A percentile compares a stretch with the other conserved stretches of the same genome.
Conservation (phyloP, 257 asterid genomes). For the Solanum sitiens region DNA sequence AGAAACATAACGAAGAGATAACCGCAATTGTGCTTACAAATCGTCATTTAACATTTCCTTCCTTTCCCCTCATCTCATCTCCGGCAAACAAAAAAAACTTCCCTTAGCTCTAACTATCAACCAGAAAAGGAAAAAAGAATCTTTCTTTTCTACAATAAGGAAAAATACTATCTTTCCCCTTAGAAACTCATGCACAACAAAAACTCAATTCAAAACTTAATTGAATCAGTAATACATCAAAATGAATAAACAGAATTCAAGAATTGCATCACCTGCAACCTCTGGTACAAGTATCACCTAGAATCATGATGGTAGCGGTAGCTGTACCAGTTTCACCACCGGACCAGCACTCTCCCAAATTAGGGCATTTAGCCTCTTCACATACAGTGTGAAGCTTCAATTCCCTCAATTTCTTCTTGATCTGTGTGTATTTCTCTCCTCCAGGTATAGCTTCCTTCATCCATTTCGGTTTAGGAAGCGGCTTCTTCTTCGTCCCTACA, state of each 20-base stretch:
- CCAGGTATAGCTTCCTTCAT: constrained; percentile 96
- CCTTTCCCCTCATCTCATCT: neutral
- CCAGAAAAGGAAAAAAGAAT: too few relatives aligned
- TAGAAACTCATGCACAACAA: neutral
- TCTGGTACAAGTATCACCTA: constrained; percentile 92
- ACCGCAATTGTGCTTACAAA: neutral
- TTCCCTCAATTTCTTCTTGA: constrained; percentile 80
- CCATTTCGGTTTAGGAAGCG: constrained; percentile 97
- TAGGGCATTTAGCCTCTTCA: constrained; percentile 97
- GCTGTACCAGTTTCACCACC: constrained; percentile 99
- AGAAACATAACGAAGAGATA: neutral
- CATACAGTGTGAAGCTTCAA: constrained; percentile 93
- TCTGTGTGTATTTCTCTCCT: constrained; percentile 88
- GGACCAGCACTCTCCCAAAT: constrained; percentile 98
- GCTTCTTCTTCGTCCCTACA: constrained; percentile 96
- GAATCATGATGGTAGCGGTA: constrained; percentile 96
- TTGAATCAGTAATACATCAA: neutral
- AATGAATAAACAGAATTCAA: neutral
- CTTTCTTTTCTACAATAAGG: neutral
- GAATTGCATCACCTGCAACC: constrained; percentile 72
- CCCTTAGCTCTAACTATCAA: neutral
- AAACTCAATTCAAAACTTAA: too few relatives aligned
- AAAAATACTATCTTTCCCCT: neutral
- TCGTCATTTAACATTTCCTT: neutral
- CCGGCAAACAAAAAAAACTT: neutral